phyloP scores from a whole-genome alignment of 2,329 filamentous ascomycete species.

The Penicillium sp. region DNA sequence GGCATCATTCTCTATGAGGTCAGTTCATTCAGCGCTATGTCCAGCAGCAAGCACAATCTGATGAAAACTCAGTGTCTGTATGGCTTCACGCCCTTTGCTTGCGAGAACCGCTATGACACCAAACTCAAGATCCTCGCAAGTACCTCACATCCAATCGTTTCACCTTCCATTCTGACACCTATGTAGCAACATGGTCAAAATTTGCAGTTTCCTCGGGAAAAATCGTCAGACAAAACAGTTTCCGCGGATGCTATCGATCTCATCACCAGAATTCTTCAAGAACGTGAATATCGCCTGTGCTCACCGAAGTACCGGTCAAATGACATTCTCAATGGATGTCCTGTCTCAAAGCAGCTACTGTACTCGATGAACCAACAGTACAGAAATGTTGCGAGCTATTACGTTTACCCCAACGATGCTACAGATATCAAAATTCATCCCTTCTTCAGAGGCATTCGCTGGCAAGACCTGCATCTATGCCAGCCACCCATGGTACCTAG shows the following conservation, averaged over 20 bases:
- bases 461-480: conserved; percentile 71
- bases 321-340: conserved; percentile 50
- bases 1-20: conserved; percentile 90
- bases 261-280: conserved; percentile 70
- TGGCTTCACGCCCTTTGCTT: conserved; percentile 85
- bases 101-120: conserved; percentile 77
- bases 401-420: conserved; percentile 81
- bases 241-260: conserved; percentile 75
- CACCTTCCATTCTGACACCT: conserved; percentile 6
- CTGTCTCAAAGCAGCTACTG: conserved; percentile 33
- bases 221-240: conserved; percentile 57
- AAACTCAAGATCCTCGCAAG: conserved; percentile 81
- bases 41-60: not conserved
- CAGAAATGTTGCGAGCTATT: conserved; percentile 54
- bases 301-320: conserved; percentile 72
- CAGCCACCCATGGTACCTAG: conserved; percentile 79
- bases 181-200: conserved; percentile 68
- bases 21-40: conserved; percentile 3
- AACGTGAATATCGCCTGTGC: conserved; percentile 75
- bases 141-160: conserved; percentile 17
- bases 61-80: conserved; percentile 69
- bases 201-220: conserved; percentile 68
- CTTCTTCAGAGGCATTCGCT: conserved; percentile 80
- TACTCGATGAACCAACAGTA: conserved; percentile 34
- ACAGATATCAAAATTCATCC: conserved; percentile 86